Evolutionary conservation across 345 rosid genomes (phyloP), one percentile per base, ranked within the genome.

Genomic region (Clarkia xantiana): DNA sequence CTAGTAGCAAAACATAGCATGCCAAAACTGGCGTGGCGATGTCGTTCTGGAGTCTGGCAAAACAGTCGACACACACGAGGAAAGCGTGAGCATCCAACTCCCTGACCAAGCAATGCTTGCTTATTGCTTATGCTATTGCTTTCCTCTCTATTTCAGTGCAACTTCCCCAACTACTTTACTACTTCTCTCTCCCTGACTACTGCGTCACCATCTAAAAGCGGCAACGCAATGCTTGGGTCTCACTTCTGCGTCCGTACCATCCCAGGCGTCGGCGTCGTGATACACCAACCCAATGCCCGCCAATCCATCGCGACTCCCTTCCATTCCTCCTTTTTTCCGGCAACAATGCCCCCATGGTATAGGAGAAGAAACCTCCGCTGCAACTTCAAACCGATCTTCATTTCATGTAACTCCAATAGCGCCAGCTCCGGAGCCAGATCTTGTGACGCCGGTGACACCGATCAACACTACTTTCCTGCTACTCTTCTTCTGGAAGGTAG

Each of bases 401-500:
- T 81, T 19, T 75, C 78, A 38, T 73, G 83, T 58, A 70, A 56
- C 49, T 73, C 75, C 8, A 52, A 68, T 10, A 49, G 52, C 20
- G 76, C 83, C 46, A 67, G 71, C 68, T 72, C 65, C 53, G 67
- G 58, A 22, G 64, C 69, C 52, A 68, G 76, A 65, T 75, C 76
- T 59, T 61, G 65, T 19, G 19, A 58, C 34, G 70, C 48, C 34
- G 36, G 18, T 11, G 67, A 59, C 44, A 55, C 43, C 49, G 70
- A 72, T 51, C 62, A 53, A 58, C 76, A 73, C 56, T 85, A 64
- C 52, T 81, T 86, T 44, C 73, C 71, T 44, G 95, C 97, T 36
- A 75, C 91, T 46, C 78, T 90, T 67, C 95, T 82, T 65, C 53
- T 77, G 18, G 62, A 87, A 76, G 97, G 97, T 82, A 45, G 36